Conservation (phyloP, 1,284 basidiomycete species). For the Microbotryomycetes sp. region DNA sequence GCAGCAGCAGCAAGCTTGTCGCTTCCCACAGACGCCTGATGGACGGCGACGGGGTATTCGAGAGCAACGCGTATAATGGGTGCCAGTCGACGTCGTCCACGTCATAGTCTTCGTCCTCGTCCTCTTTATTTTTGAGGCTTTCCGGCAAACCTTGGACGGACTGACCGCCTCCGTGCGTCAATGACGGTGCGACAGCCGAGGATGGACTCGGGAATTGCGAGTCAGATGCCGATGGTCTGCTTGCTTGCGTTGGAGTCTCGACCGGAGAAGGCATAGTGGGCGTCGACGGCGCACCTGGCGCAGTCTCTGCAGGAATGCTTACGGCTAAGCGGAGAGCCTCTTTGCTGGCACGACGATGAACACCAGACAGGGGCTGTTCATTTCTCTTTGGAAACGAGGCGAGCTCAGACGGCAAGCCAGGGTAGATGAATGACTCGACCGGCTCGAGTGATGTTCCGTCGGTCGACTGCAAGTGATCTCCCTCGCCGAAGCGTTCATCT, state of each 20-base stretch:
- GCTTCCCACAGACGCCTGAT: neutral
- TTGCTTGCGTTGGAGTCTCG: neutral
- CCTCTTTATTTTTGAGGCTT: neutral
- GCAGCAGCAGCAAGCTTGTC: constrained; percentile 2
- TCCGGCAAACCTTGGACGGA: neutral
- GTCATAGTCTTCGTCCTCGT: neutral
- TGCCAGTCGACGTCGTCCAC: constrained; percentile 4
- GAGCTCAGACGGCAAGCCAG: neutral
- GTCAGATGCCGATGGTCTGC: neutral
- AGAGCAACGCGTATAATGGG: constrained; percentile 1
- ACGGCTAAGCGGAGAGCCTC: too few species aligned
- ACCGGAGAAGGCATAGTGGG: neutral
- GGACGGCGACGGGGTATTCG: neutral
- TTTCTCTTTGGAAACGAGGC: neutral
- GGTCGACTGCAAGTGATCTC: neutral
- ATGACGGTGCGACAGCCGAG: neutral
- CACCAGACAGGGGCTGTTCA: neutral
- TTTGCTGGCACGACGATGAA: too few species aligned
- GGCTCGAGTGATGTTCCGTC: neutral
- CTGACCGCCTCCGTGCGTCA: neutral
- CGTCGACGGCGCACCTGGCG: neutral
- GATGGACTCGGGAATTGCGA: neutral
- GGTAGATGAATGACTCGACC: neutral
- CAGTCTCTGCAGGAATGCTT: neutral
- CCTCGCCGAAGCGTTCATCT: too few species aligned